Percentiles rank a stretch among this genome's conserved stretches.
phyloP scores from a whole-genome alignment of 2,329 filamentous ascomycete genomes.

The Ceratocystis destructans region DNA sequence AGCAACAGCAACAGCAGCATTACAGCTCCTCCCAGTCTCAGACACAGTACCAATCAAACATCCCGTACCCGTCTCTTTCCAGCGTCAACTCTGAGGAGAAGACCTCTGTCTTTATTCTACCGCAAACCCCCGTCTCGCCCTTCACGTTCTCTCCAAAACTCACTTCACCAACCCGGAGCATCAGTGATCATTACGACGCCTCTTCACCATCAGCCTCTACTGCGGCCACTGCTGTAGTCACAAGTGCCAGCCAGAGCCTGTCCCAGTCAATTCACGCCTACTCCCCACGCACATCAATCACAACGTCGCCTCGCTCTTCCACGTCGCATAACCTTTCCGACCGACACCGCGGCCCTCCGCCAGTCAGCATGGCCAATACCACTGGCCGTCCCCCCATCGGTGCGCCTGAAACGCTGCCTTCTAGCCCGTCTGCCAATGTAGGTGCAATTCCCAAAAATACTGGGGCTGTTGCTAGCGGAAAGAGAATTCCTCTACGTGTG shows the following conservation, averaged over 20 bases:
- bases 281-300: not conserved
- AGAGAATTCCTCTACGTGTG: slow-evolving; percentile 1
- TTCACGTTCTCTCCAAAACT: slow-evolving; percentile 31
- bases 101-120: slow-evolving; percentile 27
- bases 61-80: not conserved
- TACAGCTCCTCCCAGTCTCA: not conserved
- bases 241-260: not conserved
- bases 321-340: not conserved
- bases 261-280: not conserved
- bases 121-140: slow-evolving; percentile 33
- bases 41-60: not conserved
- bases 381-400: not conserved
- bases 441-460: not conserved
- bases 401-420: not conserved
- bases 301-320: not conserved
- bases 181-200: not conserved
- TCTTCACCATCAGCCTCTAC: not conserved
- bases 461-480: not conserved
- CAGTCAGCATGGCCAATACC: slow-evolving; percentile 5
- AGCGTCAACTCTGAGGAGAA: slow-evolving; percentile 25
- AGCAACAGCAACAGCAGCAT: not conserved
- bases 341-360: not conserved
- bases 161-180: not conserved
- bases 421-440: not conserved
- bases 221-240: not conserved